Percentiles rank a stretch among this genome's conserved stretches.
Evolutionary conservation across 257 asterid genomes (phyloP).

Genomic region (Solanum piurae): DNA sequence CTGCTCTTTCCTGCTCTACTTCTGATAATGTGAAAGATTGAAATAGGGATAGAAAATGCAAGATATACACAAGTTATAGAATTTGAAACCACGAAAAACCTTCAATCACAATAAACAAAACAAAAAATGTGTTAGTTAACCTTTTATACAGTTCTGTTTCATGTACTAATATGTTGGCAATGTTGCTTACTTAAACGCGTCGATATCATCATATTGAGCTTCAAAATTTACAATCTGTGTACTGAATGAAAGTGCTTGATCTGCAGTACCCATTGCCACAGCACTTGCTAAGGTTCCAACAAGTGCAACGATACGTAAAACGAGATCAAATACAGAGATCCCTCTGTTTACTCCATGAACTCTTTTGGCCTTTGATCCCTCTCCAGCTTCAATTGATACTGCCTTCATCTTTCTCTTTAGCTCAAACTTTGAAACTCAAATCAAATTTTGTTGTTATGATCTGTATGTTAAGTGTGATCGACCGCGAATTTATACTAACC

Average conservation of each 20-base stretch:
- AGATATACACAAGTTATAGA: constrained; percentile 55
- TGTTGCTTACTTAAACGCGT: constrained; percentile 40
- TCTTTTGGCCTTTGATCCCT: not conserved
- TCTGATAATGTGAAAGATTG: constrained; percentile 50
- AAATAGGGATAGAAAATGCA: constrained; percentile 45
- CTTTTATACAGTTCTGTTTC: not conserved
- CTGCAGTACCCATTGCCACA: constrained; percentile 64
- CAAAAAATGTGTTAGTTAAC: not conserved
- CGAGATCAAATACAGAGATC: constrained; percentile 37
- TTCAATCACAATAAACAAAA: not conserved
- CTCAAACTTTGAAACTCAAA: not conserved
- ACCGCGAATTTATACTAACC: not conserved
- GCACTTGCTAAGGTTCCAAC: constrained; percentile 61
- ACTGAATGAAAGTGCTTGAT: constrained; percentile 56
- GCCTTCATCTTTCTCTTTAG: constrained; percentile 25
- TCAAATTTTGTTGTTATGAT: not conserved
- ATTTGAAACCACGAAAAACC: constrained; percentile 57
- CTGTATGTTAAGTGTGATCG: not conserved
- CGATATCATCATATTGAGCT: constrained; percentile 61
- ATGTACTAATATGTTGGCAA: not conserved
- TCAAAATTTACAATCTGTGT: constrained; percentile 45
- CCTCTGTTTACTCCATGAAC: constrained; percentile 22
- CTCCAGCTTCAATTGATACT: constrained; percentile 16
- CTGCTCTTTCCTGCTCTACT: constrained; percentile 50
- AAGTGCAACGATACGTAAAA: constrained; percentile 47